phyloP scores from a whole-genome alignment of 495 filamentous ascomycete genomes.

The Hypoxylon fragiforme region DNA sequence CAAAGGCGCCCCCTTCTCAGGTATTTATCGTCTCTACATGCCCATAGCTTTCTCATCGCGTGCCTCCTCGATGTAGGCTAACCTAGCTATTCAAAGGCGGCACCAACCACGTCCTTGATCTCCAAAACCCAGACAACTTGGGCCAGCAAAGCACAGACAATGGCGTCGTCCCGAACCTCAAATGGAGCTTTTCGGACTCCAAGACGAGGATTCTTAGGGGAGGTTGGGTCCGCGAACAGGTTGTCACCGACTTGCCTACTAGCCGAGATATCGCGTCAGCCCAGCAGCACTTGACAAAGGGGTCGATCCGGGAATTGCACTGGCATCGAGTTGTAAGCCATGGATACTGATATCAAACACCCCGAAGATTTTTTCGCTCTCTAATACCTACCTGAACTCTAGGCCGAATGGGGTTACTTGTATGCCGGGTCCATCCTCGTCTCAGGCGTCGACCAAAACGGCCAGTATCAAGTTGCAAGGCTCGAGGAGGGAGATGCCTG shows the following conservation, averaged over 20 bases:
- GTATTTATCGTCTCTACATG: constrained; percentile 44
- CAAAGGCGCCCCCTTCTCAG: constrained; percentile 59
- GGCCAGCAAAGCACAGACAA: constrained; percentile 59
- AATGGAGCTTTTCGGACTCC: constrained; percentile 68
- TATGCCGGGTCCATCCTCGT: constrained; percentile 60
- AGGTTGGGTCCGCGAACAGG: constrained; percentile 68
- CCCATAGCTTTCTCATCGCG: neutral
- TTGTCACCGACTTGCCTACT: constrained; percentile 60
- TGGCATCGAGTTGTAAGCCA: constrained; percentile 64
- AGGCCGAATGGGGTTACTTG: constrained; percentile 70
- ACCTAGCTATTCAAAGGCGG: constrained; percentile 40
- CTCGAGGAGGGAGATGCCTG: constrained; percentile 65
- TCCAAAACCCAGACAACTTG: constrained; percentile 64
- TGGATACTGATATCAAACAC: neutral
- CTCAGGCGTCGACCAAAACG: constrained; percentile 63
- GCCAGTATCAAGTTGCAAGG: constrained; percentile 56
- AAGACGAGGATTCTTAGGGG: constrained; percentile 62
- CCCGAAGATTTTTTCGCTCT: too few species aligned
- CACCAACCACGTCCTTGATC: constrained; percentile 55
- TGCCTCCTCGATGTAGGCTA: constrained; percentile 5
- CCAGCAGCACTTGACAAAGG: constrained; percentile 66
- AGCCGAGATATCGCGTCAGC: constrained; percentile 65
- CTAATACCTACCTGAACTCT: constrained; percentile 4
- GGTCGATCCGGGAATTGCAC: constrained; percentile 64
- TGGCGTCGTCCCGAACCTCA: constrained; percentile 62